Conservation (phyloP, 495 filamentous ascomycete genomes). For the Chaetomidium leptoderma region DNA sequence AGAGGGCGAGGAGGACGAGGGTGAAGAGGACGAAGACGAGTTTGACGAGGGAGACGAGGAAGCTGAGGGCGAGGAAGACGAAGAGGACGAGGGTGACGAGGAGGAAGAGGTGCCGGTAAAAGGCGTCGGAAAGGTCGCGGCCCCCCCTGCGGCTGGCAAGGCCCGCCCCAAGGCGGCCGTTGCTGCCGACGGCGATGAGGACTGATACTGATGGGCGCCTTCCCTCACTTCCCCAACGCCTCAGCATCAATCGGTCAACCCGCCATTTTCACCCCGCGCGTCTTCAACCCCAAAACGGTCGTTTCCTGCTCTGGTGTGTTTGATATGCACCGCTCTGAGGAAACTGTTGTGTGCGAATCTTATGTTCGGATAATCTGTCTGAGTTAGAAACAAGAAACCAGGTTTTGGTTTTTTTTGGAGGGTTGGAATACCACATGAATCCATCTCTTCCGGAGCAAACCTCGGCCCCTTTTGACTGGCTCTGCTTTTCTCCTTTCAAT, state of each 20-base stretch:
- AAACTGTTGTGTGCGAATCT: not conserved
- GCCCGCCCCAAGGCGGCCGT: conserved; percentile 21
- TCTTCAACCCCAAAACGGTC: not conserved
- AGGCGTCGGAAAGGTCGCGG: conserved; percentile 32
- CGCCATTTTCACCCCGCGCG: not conserved
- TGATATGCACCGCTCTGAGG: not conserved
- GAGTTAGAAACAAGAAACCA: conserved; percentile 1
- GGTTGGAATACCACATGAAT: not conserved
- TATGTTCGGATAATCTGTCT: not conserved
- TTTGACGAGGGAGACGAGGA: conserved; percentile 36
- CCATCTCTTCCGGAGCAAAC: not conserved
- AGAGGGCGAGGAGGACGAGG: conserved; percentile 32
- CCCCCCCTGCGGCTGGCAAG: conserved; percentile 12
- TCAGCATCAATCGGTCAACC: not conserved
- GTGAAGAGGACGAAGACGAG: conserved; percentile 34
- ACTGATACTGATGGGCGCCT: no score
- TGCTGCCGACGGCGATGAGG: conserved; percentile 35
- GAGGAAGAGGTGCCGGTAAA: conserved; percentile 31
- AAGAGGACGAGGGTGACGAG: conserved; percentile 34
- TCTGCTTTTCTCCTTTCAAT: not conserved
- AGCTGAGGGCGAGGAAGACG: conserved; percentile 30
- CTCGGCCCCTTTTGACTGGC: not conserved
- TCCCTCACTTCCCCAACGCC: no score
- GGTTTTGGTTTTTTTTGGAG: not conserved
- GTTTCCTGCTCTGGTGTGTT: not conserved